Conservation (phyloP, 202 grass and related monocot species). For the Tripidium arundinaceum region DNA sequence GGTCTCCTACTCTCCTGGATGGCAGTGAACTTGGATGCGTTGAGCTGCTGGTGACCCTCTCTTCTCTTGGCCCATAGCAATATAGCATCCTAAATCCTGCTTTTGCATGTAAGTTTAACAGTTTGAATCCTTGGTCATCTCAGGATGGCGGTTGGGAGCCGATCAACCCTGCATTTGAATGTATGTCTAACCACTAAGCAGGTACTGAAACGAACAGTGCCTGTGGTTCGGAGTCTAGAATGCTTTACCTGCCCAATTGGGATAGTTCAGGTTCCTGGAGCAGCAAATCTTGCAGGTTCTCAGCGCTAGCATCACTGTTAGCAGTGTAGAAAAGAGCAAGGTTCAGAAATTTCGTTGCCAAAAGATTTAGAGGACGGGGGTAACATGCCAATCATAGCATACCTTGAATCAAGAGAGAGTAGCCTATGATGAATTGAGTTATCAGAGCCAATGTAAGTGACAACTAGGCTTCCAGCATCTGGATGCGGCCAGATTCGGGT, state of each 20-base stretch:
- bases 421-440: slow-evolving; percentile 66
- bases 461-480: slow-evolving; percentile 76
- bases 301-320: slow-evolving; percentile 40
- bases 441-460: slow-evolving; percentile 63
- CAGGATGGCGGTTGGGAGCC: slow-evolving; percentile 4
- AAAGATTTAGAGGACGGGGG: background rate
- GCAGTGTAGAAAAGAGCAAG: slow-evolving; percentile 17
- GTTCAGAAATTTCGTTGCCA: slow-evolving; percentile 8
- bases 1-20: too few species aligned
- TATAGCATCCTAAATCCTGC: background rate
- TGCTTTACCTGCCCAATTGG: slow-evolving; percentile 58
- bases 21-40: background rate
- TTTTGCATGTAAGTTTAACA: background rate
- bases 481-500: slow-evolving; percentile 92
- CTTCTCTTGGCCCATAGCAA: background rate
- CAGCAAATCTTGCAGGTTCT: slow-evolving; percentile 72
- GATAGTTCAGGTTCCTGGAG: slow-evolving; percentile 75
- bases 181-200: background rate
- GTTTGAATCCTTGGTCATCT: background rate
- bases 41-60: background rate
- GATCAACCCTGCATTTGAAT: slow-evolving; percentile 51
- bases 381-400: background rate
- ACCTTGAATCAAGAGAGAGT: slow-evolving; percentile 69
- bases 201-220: background rate
- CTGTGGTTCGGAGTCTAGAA: background rate